Base-by-base conservation (phyloP, 495 filamentous ascomycete species). In the Aeminium ludgeri region DNA sequence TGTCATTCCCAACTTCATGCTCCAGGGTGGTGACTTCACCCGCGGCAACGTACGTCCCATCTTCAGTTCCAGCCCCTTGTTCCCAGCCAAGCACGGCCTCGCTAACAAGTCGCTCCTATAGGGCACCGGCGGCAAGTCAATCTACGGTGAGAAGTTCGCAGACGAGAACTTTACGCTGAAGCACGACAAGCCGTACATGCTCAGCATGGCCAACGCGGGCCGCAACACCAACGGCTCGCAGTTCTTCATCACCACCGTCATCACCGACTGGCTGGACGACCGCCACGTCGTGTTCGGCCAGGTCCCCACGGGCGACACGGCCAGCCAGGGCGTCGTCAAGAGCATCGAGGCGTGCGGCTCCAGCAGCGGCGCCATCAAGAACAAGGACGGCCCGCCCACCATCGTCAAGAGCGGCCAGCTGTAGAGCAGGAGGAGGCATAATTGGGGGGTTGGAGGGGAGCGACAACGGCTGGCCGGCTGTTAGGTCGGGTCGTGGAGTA, bases 121-220 rank as follows among this genome's bases (percentile, higher is more conserved):
- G 80, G 82, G 81, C 51, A 86, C 80, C 29, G 81, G 81, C 59
- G 81, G 81, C 58, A 80, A 76, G 68, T 86, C 81, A 48, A 86
- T 86, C 68, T 86, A 83, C 63, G 81, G 82, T 53, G 78, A 82
- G 61, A 83, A 82, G 69, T 86, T 86, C 51, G 59, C 69, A 32
- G 81, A 86, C 52, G 81, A 86, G 72, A 86, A 81, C 72, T 82
- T 83, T 60, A 49, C 59, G 35, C 57, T 63, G 31, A 76, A 68
- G 62, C 81, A 86, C 67, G 58, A 54, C 59, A 56, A 63, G 45
- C 70, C 69, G 20, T 72, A 67, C 60, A 69, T 78, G 32, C 69
- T 86, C 46, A 84, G 80, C 54, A 86, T 85, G 81, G 81, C 80
- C 54, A 86, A 86, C 57, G 78, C 80, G 43, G 81, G 80, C 49